Evolutionary conservation across 441 rosid species (phyloP).

Genomic region (Adansonia gregorii): DNA sequence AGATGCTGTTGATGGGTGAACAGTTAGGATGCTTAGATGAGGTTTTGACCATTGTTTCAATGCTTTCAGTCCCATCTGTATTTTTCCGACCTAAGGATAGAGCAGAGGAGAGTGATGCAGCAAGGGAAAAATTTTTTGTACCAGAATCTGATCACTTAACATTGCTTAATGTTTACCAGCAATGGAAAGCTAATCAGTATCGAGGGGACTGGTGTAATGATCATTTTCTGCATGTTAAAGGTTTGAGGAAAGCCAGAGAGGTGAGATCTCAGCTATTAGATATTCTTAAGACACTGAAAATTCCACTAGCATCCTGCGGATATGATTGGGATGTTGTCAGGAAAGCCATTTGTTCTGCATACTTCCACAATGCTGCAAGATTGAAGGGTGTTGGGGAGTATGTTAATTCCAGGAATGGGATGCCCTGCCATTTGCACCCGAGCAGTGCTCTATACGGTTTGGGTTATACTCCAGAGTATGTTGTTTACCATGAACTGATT

Average conservation of each 20-base stretch:
- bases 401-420: constrained; percentile 79
- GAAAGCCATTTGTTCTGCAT: constrained; percentile 91
- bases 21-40: constrained; percentile 76
- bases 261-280: constrained; percentile 95
- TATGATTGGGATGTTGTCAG: constrained; percentile 80
- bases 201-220: constrained; percentile 96
- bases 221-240: constrained; percentile 88
- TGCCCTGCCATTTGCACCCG: constrained; percentile 96
- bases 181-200: constrained; percentile 93
- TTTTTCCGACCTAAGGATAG: constrained; percentile 96
- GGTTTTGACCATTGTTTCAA: constrained; percentile 94
- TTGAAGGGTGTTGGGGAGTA: constrained; percentile 94
- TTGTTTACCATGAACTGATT: constrained; percentile 74
- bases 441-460: constrained; percentile 91
- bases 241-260: constrained; percentile 83
- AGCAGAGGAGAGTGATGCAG: constrained; percentile 95
- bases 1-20: constrained; percentile 98
- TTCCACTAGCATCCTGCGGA: constrained; percentile 70
- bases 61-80: constrained; percentile 99
- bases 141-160: constrained; percentile 96
- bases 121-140: constrained; percentile 90
- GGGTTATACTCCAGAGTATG: constrained; percentile 81
- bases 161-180: constrained; percentile 79
- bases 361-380: constrained; percentile 36
- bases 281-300: constrained; percentile 82